Evolutionary conservation across 2,329 filamentous ascomycete species (phyloP).

Genomic region (Aspergillus sp.): DNA sequence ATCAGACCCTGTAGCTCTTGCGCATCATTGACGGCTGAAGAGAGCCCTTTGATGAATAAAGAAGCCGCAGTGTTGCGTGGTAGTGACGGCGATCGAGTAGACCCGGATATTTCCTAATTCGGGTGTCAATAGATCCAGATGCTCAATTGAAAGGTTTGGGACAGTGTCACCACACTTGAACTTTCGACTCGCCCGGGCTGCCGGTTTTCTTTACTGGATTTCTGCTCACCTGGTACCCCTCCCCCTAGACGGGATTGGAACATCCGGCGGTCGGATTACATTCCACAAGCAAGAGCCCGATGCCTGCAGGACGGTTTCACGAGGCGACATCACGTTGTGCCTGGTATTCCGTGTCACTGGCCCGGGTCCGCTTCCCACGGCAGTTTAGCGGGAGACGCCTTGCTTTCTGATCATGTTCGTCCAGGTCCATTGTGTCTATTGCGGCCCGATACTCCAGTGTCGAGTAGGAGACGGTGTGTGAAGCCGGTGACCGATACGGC

Average conservation of each 20-base stretch:
- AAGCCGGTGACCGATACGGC: background rate
- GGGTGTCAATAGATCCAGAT: constrained; percentile 3
- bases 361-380: background rate
- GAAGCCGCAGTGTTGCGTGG: background rate
- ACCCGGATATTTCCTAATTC: background rate
- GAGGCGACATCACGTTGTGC: background rate
- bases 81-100: constrained; percentile 16
- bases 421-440: background rate
- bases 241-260: background rate
- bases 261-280: background rate
- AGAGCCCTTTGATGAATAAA: constrained; percentile 4
- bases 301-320: background rate
- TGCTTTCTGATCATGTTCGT: background rate
- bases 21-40: background rate
- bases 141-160: background rate
- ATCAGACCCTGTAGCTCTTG: constrained; percentile 9
- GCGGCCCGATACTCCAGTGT: background rate
- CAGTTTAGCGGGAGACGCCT: background rate
- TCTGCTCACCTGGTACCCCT: background rate
- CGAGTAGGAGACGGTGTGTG: background rate
- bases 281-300: background rate
- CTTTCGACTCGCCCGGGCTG: background rate
- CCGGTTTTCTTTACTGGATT: background rate
- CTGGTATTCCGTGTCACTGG: background rate
- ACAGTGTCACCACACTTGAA: background rate